Evolutionary conservation across 2,329 filamentous ascomycete genomes (phyloP), one percentile per base, ranked within the genome.

Genomic region (Venturia asperata): DNA sequence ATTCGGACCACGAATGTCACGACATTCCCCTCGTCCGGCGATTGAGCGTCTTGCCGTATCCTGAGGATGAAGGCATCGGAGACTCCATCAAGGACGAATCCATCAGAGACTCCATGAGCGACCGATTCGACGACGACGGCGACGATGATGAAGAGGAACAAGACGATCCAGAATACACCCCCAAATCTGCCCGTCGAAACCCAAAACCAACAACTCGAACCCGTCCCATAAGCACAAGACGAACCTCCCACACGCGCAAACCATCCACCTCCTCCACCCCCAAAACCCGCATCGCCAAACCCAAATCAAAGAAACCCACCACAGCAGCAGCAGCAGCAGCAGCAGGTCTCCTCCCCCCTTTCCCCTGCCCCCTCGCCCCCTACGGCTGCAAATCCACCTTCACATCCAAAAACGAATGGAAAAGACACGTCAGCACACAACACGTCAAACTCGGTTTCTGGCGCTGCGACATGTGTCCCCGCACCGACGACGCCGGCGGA

Each of bases 361-460:
- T 93, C 71, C 80, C 82, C 30, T 97, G 93, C 74, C 86, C 91
- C 65, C 92, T 97, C 74, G 79, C 84, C 39, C 87, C 85, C 65
- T 94, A 92, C 65, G 89, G 88, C 42, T 97, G 93, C 77, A 69
- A 68, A 0, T 84, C 86, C 2, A 86, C 82, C 0, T 96, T 96
- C 72, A 82, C 83, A 3, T 87, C 83, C 69, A 96, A 96, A 78
- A 96, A 96, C 73, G 92, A 97, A 74, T 97, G 93, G 93, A 97
- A 97, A 75, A 86, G 93, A 0, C 93, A 97, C 73, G 85, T 93
- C 70, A 79, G 81, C 41, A 89, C 88, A 0, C 89, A 96, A 72
- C 93, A 97, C 72, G 80, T 96, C 27, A 84, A 87, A 64, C 80
- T 90, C 3, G 79, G 83, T 56, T 89, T 87, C 76, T 97, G 87